Conservation (phyloP, 2,329 filamentous ascomycete species). For the Fusarium poae region DNA sequence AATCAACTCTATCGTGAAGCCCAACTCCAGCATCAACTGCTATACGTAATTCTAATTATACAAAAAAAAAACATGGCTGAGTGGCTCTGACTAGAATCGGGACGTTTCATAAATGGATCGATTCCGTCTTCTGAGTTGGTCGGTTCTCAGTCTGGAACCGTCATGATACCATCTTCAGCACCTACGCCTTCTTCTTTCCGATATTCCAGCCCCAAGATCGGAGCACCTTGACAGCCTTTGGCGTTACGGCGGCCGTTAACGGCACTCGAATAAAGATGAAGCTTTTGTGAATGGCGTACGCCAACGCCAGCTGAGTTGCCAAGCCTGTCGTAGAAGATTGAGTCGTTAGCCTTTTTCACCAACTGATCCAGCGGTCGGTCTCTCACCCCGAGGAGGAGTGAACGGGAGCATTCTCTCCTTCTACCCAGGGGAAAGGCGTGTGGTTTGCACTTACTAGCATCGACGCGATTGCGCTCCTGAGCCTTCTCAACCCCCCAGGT, state of each 20-base stretch:
- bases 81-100: constrained; percentile 14
- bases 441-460: constrained; percentile 76
- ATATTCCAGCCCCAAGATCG: constrained; percentile 95
- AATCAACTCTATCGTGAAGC: constrained; percentile 20
- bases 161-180: constrained; percentile 20
- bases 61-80: constrained; percentile 29
- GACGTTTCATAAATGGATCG: constrained; percentile 23
- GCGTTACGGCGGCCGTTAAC: constrained; percentile 87
- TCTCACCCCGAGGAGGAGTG: constrained; percentile 4
- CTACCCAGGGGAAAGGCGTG: constrained; percentile 17
- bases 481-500: constrained; percentile 74
- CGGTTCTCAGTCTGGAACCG: constrained; percentile 24
- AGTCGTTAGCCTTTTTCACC: constrained; percentile 44
- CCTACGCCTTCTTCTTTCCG: constrained; percentile 71
- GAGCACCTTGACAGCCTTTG: constrained; percentile 92
- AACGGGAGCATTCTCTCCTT: constrained; percentile 15
- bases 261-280: constrained; percentile 98
- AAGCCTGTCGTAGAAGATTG: constrained; percentile 60
- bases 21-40: constrained; percentile 18
- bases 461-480: constrained; percentile 69
- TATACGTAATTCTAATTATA: constrained; percentile 26
- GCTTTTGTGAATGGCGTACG: constrained; percentile 97
- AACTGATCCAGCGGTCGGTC: constrained; percentile 18
- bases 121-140: constrained; percentile 17
- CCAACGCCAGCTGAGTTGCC: constrained; percentile 87